Evolutionary conservation across 1,284 basidiomycete species (phyloP).

Genomic region (Macrocystidia cucumis): DNA sequence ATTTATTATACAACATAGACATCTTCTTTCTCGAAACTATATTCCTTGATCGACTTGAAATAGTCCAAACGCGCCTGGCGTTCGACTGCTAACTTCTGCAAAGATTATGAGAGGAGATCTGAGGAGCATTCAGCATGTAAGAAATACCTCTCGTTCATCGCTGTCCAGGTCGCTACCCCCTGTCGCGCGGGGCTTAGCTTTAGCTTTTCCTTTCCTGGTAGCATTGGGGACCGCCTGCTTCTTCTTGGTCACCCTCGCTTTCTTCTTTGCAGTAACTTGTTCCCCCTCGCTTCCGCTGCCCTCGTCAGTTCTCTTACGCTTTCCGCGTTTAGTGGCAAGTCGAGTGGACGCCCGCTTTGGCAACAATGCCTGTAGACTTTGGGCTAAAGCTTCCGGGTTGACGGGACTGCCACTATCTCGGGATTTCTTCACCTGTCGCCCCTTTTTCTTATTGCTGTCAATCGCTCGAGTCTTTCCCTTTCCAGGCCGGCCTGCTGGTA

Average conservation of each 20-base stretch:
- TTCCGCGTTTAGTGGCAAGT: background rate
- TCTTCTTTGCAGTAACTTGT: background rate
- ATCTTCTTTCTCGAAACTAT: constrained; percentile 47
- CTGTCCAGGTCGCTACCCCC: constrained; percentile 8
- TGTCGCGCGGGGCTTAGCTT: constrained; percentile 9
- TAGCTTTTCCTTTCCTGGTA: constrained; percentile 10
- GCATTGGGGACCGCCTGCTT: constrained; percentile 6
- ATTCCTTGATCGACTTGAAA: constrained; percentile 44
- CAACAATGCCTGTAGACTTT: constrained; percentile 11
- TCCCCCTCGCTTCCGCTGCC: background rate
- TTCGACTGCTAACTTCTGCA: constrained; percentile 33
- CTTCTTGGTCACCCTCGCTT: constrained; percentile 6
- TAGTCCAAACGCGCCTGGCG: constrained; percentile 48
- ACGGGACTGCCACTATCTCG: constrained; percentile 1
- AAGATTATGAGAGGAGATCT: constrained; percentile 4
- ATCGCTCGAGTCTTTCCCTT: constrained; percentile 8
- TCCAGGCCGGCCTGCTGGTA: no score
- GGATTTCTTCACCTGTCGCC: background rate
- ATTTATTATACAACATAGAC: constrained; percentile 46
- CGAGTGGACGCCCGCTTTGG: constrained; percentile 5
- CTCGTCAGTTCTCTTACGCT: background rate
- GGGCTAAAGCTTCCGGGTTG: constrained; percentile 8
- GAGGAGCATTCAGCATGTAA: background rate
- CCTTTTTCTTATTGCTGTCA: background rate
- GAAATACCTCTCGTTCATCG: constrained; percentile 17